phyloP scores from a whole-genome alignment of 2,329 filamentous ascomycete genomes.

The Pseudonectria foliicola region DNA sequence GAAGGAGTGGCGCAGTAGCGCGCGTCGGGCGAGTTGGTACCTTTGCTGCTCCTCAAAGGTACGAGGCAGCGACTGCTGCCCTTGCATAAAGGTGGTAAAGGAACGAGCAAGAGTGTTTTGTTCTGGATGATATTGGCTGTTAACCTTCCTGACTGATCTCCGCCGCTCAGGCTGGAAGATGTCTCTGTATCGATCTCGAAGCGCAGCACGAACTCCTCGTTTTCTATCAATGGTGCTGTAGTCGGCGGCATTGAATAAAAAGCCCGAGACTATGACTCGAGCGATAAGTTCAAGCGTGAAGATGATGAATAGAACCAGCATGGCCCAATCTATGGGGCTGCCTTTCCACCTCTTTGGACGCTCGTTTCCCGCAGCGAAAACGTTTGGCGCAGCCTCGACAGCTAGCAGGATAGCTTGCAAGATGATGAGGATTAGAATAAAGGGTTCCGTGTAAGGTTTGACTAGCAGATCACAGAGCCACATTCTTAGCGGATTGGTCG shows the following conservation, averaged over 20 bases:
- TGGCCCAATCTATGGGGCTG: conserved; percentile 66
- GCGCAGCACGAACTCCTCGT: conserved; percentile 63
- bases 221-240: conserved; percentile 86
- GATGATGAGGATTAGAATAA: conserved; percentile 81
- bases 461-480: conserved; percentile 77
- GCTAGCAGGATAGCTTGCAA: conserved; percentile 83
- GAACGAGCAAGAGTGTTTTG: conserved; percentile 66
- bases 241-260: conserved; percentile 82
- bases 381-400: conserved; percentile 69
- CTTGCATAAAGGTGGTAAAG: conserved; percentile 72
- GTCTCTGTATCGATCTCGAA: conserved; percentile 67
- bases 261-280: conserved; percentile 85
- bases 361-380: conserved; percentile 55
- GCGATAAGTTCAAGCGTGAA: conserved; percentile 82
- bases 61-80: conserved; percentile 46
- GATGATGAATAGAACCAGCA: conserved; percentile 76
- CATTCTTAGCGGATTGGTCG: conserved; percentile 66
- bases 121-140: conserved; percentile 37
- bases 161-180: conserved; percentile 79
- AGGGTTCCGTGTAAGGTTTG: conserved; percentile 77
- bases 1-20: conserved; percentile 91
- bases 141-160: conserved; percentile 50
- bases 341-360: conserved; percentile 60
- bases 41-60: conserved; percentile 74
- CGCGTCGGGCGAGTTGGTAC: conserved; percentile 77